Conservation (phyloP, 352 stramenopile genomes). For the Pythium rishiriense region DNA sequence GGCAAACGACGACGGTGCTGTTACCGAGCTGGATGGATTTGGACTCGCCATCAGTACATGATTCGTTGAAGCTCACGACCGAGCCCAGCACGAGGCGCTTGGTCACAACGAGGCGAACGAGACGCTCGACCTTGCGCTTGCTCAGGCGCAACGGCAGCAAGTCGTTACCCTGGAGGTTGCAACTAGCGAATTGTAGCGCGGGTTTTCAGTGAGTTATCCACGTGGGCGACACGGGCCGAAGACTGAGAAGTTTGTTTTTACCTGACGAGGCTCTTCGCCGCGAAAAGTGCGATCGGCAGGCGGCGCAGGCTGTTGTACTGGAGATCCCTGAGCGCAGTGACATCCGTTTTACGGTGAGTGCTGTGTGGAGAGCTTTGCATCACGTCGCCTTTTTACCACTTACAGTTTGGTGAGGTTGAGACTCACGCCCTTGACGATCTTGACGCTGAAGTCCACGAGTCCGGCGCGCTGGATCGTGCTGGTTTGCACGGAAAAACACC, state of each 20-base stretch:
- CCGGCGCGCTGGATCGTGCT: conserved; percentile 18
- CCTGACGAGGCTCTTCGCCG: conserved; percentile 1
- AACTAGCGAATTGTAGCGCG: not conserved
- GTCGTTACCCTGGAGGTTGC: conserved; percentile 9
- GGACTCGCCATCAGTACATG: conserved; percentile 18
- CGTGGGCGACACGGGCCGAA: too few relatives aligned
- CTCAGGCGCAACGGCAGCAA: conserved; percentile 19
- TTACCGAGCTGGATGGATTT: conserved; percentile 5
- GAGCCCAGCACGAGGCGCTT: conserved; percentile 13
- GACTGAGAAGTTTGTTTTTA: too few relatives aligned
- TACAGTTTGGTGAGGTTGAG: conserved; percentile 24
- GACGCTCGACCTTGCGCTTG: conserved; percentile 14
- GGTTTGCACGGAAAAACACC: not conserved
- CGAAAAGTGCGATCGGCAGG: conserved; percentile 16
- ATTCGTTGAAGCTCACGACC: conserved; percentile 20
- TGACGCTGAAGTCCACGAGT: conserved; percentile 15
- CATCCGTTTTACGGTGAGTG: not conserved
- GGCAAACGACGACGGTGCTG: conserved; percentile 8
- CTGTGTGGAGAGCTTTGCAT: not conserved
- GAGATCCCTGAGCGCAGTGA: conserved; percentile 12
- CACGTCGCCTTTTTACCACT: too few relatives aligned
- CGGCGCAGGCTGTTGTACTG: conserved; percentile 16
- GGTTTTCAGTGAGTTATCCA: not conserved
- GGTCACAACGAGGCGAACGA: conserved; percentile 16
- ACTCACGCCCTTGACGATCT: conserved; percentile 2